These are phyloP conservation scores for Epichloe sylvatica DNA, from an alignment of 2,329 filamentous ascomycete species.

Conservation along the genomic window DNA sequence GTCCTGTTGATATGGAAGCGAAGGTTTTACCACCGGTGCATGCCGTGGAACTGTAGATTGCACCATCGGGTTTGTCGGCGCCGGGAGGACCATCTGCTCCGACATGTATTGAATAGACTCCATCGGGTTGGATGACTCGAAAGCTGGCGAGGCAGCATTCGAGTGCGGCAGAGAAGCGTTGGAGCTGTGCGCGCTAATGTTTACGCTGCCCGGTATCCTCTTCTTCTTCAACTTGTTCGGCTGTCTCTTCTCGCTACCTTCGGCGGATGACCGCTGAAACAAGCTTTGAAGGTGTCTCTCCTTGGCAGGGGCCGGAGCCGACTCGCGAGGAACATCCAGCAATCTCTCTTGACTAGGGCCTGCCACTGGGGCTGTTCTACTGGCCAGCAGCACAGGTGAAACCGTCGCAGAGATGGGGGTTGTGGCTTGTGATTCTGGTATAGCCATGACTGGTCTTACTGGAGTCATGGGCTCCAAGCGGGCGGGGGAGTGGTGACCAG, in stretches of 20 bases:
- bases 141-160: constrained; percentile 30
- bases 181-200: constrained; percentile 83
- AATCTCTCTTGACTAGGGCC: constrained; percentile 36
- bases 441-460: constrained; percentile 14
- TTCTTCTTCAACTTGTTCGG: constrained; percentile 92
- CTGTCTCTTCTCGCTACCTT: constrained; percentile 49
- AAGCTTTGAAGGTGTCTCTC: constrained; percentile 56
- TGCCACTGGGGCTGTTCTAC: constrained; percentile 17
- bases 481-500: constrained; percentile 18
- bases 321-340: constrained; percentile 27
- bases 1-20: constrained; percentile 10
- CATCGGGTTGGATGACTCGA: constrained; percentile 33
- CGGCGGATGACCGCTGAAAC: constrained; percentile 54
- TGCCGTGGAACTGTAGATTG: background rate
- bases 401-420: constrained; percentile 17
- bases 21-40: constrained; percentile 5
- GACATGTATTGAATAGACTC: constrained; percentile 18
- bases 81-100: background rate
- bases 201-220: constrained; percentile 57
- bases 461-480: constrained; percentile 26
- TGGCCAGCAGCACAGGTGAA: constrained; percentile 14
- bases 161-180: constrained; percentile 52
- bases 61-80: background rate
- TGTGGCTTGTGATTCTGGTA: constrained; percentile 7
- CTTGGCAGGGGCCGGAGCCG: constrained; percentile 44